Evolutionary conservation across 2,329 filamentous ascomycete genomes (phyloP).

Genomic region (Dothistroma septosporum): DNA sequence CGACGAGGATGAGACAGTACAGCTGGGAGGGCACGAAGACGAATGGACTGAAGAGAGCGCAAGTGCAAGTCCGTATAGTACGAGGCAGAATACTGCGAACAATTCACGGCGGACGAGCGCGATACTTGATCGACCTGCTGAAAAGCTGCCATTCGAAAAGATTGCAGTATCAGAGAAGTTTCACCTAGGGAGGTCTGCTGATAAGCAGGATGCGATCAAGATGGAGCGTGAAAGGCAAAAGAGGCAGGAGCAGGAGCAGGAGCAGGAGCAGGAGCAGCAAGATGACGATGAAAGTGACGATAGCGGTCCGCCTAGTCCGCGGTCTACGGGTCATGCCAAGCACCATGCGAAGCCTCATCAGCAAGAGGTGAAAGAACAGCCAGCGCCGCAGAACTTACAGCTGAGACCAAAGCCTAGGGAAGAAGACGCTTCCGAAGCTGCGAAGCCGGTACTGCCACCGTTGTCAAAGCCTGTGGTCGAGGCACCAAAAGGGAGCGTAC

Average conservation of each 20-base stretch:
- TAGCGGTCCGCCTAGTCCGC: slow-evolving; percentile 2
- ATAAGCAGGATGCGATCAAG: not conserved
- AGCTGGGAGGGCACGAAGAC: slow-evolving; percentile 34
- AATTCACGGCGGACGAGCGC: slow-evolving; percentile 34
- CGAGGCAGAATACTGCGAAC: slow-evolving; percentile 35
- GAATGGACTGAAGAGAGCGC: slow-evolving; percentile 38
- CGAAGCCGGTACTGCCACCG: not conserved
- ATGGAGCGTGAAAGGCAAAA: slow-evolving; percentile 1
- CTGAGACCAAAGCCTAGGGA: not conserved
- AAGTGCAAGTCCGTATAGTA: slow-evolving; percentile 36
- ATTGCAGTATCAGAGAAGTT: not conserved
- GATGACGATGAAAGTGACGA: not conserved
- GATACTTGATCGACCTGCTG: slow-evolving; percentile 20
- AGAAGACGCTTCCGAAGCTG: not conserved
- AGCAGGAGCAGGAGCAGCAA: not conserved
- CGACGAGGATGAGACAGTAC: slow-evolving; percentile 25
- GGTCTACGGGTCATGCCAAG: not conserved
- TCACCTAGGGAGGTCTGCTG: not conserved
- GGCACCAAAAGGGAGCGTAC: not conserved
- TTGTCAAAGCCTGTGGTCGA: not conserved
- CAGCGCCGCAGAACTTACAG: not conserved
- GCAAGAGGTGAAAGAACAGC: not conserved
- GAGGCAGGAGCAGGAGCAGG: not conserved
- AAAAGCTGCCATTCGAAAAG: slow-evolving; percentile 12
- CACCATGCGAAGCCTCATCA: not conserved